Percentiles rank a stretch among this genome's conserved stretches.
Conservation (phyloP, 2,329 filamentous ascomycete species). For the Fusarium sp. region DNA sequence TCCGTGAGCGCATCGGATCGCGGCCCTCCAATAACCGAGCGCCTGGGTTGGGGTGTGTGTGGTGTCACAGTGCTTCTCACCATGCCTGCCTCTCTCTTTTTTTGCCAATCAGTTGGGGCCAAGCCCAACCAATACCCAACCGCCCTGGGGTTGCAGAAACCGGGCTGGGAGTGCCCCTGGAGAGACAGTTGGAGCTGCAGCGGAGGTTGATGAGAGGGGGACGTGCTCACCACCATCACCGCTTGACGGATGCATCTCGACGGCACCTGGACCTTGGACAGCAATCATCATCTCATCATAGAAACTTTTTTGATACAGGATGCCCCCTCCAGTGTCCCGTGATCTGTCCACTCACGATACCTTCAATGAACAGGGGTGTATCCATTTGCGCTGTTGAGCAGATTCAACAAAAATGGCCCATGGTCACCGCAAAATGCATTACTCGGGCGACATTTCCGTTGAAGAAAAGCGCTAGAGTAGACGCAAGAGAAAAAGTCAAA, state of each 20-base stretch:
- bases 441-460: background rate
- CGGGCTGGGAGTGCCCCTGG: slow-evolving; percentile 1
- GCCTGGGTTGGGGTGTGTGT: slow-evolving; percentile 1
- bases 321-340: background rate
- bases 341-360: background rate
- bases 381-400: background rate
- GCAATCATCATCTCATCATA: slow-evolving; percentile 1
- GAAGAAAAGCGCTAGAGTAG: background rate
- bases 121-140: background rate
- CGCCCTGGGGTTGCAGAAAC: background rate
- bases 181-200: background rate
- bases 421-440: background rate
- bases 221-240: slow-evolving; percentile 32
- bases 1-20: slow-evolving; percentile 8
- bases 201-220: background rate
- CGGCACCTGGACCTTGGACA: slow-evolving; percentile 8
- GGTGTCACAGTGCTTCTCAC: slow-evolving; percentile 5
- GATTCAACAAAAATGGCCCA: background rate
- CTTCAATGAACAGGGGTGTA: slow-evolving; percentile 11
- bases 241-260: slow-evolving; percentile 10
- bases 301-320: background rate
- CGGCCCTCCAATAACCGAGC: slow-evolving; percentile 13
- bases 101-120: background rate
- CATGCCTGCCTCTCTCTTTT: background rate
- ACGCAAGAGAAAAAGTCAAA: background rate